Base-by-base conservation (phyloP, 2,329 filamentous ascomycete genomes). In the Arthrobotrys entomopaga region DNA sequence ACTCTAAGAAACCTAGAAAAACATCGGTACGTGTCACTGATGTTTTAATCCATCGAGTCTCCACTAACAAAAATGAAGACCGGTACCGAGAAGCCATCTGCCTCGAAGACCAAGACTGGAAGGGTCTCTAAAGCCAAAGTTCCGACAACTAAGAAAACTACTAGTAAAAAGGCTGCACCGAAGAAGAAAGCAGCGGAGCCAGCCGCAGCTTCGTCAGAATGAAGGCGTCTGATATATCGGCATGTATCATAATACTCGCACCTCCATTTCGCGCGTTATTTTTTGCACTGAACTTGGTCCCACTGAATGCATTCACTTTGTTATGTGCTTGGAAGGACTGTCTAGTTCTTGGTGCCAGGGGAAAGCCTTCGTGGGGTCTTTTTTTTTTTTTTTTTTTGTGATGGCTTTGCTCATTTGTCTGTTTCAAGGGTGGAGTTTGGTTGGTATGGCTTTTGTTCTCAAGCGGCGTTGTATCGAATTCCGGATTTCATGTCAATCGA, bases 341-440 rank as follows among this genome's bases (percentile, higher is more conserved):
- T 34, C 10, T 5, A 34, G 5, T 10, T 6, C 29, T 10, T n/a
- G n/a, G n/a, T n/a, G n/a, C n/a, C n/a, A n/a, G n/a, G n/a, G n/a
- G n/a, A n/a, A n/a, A n/a, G n/a, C n/a, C n/a, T n/a, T 40, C 7
- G 6, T 40, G 34, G 13, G 6, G 6, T 40, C 34, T 40, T 40
- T 40, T 13, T 40, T 40, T 40, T 40, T 40, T 13, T 40, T 40
- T 46, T 43, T 46, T 10, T 13, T 46, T 43, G 3, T 46, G 42
- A 46, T n/a, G 42, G 42, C 42, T 15, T 19, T 46, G 40, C 40
- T 15, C 42, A 46, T 34, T 34, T 34, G 3, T 29, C 7, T 34
- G 52, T 50, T 65, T 74, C 63, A 61, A 67, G 42, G 63, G 70
- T 57, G 70, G 70, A 74, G 70, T 74, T 74, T 52, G 70, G 69